phyloP scores from a whole-genome alignment of 371 early-diverging fungal genomes.

The Syncephalis fuscata region DNA sequence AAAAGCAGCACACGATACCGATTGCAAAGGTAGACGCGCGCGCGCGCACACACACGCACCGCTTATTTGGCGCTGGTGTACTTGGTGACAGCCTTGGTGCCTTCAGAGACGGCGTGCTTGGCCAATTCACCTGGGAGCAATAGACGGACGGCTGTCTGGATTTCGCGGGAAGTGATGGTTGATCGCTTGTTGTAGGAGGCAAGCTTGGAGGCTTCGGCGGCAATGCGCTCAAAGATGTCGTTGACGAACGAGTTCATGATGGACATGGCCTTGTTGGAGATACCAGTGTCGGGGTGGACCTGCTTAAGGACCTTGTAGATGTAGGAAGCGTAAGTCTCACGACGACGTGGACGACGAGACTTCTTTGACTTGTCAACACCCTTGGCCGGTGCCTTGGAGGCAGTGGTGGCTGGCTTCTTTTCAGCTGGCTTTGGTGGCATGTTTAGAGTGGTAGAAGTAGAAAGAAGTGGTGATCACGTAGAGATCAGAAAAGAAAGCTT shows the following conservation, averaged over 20 bases:
- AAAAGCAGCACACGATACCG: too few species aligned
- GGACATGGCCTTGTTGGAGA: conserved; percentile 97
- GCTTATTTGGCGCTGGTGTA: conserved; percentile 72
- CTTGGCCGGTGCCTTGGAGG: conserved; percentile 61
- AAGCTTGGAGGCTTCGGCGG: conserved; percentile 77
- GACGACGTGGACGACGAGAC: conserved; percentile 26
- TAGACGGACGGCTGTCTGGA: conserved; percentile 87
- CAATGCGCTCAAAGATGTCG: conserved; percentile 93
- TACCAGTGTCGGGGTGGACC: conserved; percentile 95
- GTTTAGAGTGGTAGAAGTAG: background rate
- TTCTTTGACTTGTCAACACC: conserved; percentile 33
- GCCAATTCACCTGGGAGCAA: conserved; percentile 91
- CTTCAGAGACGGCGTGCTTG: conserved; percentile 96
- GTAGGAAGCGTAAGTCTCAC: conserved; percentile 88
- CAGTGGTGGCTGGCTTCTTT: conserved; percentile 24
- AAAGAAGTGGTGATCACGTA: too few species aligned
- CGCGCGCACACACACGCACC: background rate
- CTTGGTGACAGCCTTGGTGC: conserved; percentile 95
- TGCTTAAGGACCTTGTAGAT: conserved; percentile 96
- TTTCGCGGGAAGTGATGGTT: conserved; percentile 90
- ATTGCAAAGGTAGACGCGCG: background rate
- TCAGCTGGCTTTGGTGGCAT: conserved; percentile 31
- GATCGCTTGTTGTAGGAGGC: conserved; percentile 88
- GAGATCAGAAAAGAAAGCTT: too few species aligned
- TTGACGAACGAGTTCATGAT: conserved; percentile 96